phyloP scores from a whole-genome alignment of 805 yeast genomes.

The Zygoascus flipseniorum region DNA sequence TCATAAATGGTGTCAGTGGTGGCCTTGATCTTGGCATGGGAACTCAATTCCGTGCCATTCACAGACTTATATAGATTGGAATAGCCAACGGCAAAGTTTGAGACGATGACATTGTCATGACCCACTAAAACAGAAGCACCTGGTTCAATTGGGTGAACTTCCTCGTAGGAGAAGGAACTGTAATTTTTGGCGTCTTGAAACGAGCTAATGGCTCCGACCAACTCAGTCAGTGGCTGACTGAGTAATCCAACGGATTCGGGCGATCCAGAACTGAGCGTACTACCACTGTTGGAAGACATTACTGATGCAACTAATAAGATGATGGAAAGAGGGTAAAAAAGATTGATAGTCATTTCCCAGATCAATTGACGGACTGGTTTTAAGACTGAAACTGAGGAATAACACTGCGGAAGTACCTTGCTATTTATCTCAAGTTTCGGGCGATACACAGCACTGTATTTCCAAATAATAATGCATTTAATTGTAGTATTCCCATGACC shows the following conservation, averaged over 20 bases:
- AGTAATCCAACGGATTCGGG: slow-evolving; percentile 8
- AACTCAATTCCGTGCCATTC: slow-evolving; percentile 7
- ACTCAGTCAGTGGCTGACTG: slow-evolving; percentile 2
- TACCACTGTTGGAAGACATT: too few species aligned
- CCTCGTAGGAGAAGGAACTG: not conserved
- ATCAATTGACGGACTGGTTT: too few species aligned
- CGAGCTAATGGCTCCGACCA: not conserved
- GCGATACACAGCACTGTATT: too few species aligned
- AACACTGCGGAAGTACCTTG: too few species aligned
- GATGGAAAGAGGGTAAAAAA: too few species aligned
- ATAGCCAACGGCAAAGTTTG: slow-evolving; percentile 10
- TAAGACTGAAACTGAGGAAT: too few species aligned
- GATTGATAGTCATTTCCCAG: too few species aligned
- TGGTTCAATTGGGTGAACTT: slow-evolving; percentile 5
- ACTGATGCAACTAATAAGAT: too few species aligned
- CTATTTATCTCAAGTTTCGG: too few species aligned
- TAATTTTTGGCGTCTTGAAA: not conserved
- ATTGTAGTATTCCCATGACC: too few species aligned
- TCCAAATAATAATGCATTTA: too few species aligned
- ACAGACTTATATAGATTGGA: slow-evolving; percentile 6
- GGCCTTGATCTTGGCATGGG: slow-evolving; percentile 3
- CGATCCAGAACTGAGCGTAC: not conserved
- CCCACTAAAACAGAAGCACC: slow-evolving; percentile 1
- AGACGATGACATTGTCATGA: not conserved
- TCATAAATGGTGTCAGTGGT: slow-evolving; percentile 8